A percentile compares a stretch with the other conserved stretches of the same genome.
phyloP scores from a whole-genome alignment of 163 green algal genomes.

The Scenedesmus sp. region DNA sequence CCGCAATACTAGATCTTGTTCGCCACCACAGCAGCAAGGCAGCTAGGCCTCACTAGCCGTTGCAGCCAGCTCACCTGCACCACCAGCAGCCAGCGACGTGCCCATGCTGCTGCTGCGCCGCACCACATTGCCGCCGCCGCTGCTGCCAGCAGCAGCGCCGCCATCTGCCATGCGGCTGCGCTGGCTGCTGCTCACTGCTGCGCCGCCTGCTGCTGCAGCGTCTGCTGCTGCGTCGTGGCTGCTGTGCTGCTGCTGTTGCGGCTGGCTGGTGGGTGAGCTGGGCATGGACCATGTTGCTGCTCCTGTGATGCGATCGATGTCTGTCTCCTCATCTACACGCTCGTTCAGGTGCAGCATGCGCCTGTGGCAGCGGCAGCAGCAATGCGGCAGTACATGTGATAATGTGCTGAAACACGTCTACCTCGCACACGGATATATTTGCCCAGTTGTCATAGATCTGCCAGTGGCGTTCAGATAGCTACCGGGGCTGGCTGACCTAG shows the following conservation, averaged over 20 bases:
- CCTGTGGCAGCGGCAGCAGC: not conserved
- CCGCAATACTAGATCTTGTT: not conserved
- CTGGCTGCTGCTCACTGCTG: not conserved
- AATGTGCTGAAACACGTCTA: too few species aligned
- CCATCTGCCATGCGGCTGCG: not conserved
- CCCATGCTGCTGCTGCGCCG: slow-evolving; percentile 36
- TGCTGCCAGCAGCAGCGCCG: not conserved
- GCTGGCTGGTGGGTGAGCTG: not conserved
- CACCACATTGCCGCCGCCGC: not conserved
- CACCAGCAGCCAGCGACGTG: not conserved
- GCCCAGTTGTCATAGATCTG: not conserved
- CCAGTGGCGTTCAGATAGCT: not conserved
- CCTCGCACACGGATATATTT: too few species aligned
- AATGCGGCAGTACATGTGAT: too few species aligned
- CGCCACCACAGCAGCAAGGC: not conserved
- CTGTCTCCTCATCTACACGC: slow-evolving; percentile 25
- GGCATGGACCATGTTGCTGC: slow-evolving; percentile 48
- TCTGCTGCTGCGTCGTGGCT: not conserved
- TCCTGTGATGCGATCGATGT: slow-evolving; percentile 44
- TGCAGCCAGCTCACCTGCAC: not conserved
- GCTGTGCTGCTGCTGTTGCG: slow-evolving; percentile 5
- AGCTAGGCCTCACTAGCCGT: not conserved
- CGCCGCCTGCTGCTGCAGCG: not conserved
- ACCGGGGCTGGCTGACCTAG: not conserved
- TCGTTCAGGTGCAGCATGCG: slow-evolving; percentile 43